These are phyloP conservation scores for Osmozyma mogii DNA, from an alignment of 805 yeast genomes.

Conservation along the genomic window DNA sequence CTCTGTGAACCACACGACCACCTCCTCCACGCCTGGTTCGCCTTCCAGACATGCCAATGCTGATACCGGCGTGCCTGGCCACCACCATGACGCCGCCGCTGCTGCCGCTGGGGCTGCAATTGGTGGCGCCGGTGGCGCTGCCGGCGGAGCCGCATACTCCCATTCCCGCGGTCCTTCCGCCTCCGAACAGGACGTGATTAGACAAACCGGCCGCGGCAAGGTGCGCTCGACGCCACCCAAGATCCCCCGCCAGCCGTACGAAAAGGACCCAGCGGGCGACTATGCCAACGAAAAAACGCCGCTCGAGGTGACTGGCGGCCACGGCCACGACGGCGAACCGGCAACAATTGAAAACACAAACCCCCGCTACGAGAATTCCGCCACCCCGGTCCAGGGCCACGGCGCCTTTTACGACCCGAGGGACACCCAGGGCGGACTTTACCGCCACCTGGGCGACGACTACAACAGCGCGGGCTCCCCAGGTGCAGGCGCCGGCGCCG, in stretches of 20 bases:
- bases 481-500: conserved; percentile 7
- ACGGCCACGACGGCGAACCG: conserved; percentile 2
- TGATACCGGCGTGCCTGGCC: conserved; percentile 2
- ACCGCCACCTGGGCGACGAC: conserved; percentile 6
- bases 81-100: conserved; percentile 2
- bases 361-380: conserved; percentile 24
- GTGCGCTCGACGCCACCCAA: conserved; percentile 24
- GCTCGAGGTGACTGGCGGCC: conserved; percentile 13
- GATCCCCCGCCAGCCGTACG: conserved; percentile 21
- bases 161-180: neutral
- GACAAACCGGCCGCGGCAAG: conserved; percentile 15
- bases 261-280: conserved; percentile 23
- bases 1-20: neutral
- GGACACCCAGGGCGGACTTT: conserved; percentile 30
- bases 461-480: neutral
- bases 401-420: conserved; percentile 28
- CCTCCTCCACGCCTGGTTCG: no score
- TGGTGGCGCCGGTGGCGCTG: conserved; percentile 4
- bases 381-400: conserved; percentile 18
- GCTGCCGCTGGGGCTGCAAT: conserved; percentile 4
- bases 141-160: conserved; percentile 2
- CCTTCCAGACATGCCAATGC: conserved; percentile 6
- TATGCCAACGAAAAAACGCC: conserved; percentile 26
- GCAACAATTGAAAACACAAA: conserved; percentile 14
- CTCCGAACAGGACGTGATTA: neutral